Percentiles rank a stretch among this genome's conserved stretches.
phyloP scores from a whole-genome alignment of 1,284 basidiomycete genomes.

The Xerocomus minutiporus region DNA sequence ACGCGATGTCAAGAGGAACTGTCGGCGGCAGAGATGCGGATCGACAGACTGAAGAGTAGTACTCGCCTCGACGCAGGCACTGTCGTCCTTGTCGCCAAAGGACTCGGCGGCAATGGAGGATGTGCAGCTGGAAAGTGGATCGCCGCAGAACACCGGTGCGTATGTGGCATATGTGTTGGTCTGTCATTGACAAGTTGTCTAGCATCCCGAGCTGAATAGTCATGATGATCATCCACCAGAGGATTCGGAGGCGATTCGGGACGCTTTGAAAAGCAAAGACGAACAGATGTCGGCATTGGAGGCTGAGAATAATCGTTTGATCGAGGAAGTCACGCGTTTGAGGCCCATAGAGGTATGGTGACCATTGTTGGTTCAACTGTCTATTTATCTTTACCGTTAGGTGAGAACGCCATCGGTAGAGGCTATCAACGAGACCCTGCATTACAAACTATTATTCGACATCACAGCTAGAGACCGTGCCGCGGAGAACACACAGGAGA shows the following conservation, averaged over 20 bases:
- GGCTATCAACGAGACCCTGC: constrained; percentile 41
- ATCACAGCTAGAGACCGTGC: constrained; percentile 38
- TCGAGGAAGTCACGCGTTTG: constrained; percentile 39
- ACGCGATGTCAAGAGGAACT: constrained; percentile 58
- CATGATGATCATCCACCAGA: constrained; percentile 23
- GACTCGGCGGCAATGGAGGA: constrained; percentile 47
- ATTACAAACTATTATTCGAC: constrained; percentile 48
- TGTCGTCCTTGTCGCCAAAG: constrained; percentile 31
- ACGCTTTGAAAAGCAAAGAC: constrained; percentile 37
- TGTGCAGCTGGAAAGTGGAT: constrained; percentile 14
- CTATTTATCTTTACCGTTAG: constrained; percentile 33
- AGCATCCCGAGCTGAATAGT: constrained; percentile 27
- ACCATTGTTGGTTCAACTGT: not conserved
- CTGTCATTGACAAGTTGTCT: constrained; percentile 5
- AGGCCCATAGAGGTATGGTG: constrained; percentile 43
- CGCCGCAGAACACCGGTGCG: constrained; percentile 48
- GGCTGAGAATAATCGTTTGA: constrained; percentile 40
- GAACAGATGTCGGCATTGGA: constrained; percentile 37
- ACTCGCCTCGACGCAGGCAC: constrained; percentile 45
- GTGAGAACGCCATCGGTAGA: constrained; percentile 43
- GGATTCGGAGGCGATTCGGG: constrained; percentile 38
- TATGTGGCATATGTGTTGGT: constrained; percentile 35
- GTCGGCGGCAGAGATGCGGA: constrained; percentile 58
- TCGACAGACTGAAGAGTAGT: constrained; percentile 68
- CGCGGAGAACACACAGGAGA: constrained; percentile 37